These are phyloP conservation scores for Entomophthora muscae DNA, from an alignment of 371 early-diverging fungal species.

Conservation along the genomic window DNA sequence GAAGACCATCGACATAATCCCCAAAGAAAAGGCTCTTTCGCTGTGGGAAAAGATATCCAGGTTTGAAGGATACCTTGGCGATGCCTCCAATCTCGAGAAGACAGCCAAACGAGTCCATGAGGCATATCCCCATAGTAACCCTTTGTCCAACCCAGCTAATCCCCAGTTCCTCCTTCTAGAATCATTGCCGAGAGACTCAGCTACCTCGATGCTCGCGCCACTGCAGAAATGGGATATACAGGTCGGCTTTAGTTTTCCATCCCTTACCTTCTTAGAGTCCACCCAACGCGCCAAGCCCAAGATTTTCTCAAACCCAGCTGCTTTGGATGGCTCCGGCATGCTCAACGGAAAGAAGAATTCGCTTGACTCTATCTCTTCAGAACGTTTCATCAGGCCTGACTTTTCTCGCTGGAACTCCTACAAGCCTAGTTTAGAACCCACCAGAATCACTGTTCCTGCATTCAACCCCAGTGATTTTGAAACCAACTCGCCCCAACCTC, in stretches of 20 bases:
- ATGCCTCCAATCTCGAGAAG: constrained; percentile 48
- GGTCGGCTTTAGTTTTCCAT: neutral
- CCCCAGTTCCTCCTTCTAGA: neutral
- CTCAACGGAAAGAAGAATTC: neutral
- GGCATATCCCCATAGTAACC: constrained; percentile 36
- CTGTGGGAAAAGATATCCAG: constrained; percentile 69
- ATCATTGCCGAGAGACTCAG: neutral
- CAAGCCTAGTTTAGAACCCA: neutral
- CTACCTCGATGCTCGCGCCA: neutral
- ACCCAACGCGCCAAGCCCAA: neutral
- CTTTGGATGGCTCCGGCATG: neutral
- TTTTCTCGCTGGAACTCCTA: neutral
- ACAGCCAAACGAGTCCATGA: constrained; percentile 58
- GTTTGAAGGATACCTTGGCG: constrained; percentile 78
- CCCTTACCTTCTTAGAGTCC: too few species aligned
- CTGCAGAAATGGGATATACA: neutral
- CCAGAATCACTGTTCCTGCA: neutral
- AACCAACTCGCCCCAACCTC: neutral
- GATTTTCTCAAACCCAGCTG: neutral
- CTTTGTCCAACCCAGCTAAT: constrained; percentile 3
- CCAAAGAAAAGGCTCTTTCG: constrained; percentile 41
- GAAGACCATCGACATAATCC: constrained; percentile 49
- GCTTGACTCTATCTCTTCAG: neutral
- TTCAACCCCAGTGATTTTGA: neutral
- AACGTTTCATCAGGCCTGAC: neutral